phyloP scores from a whole-genome alignment of 2,329 filamentous ascomycete genomes.

The Exophiala mesophila region DNA sequence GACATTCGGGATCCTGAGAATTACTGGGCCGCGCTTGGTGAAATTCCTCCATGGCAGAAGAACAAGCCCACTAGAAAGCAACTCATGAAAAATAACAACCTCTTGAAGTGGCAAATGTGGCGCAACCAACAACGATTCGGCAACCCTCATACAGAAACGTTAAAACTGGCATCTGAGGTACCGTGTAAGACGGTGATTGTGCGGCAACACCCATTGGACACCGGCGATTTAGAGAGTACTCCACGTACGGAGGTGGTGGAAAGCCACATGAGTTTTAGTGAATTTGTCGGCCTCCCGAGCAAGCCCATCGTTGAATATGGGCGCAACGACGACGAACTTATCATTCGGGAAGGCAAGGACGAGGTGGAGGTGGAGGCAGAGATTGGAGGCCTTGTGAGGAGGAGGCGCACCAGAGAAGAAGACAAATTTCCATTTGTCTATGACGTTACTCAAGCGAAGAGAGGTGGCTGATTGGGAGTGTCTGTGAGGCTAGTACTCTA shows the following conservation, averaged over 20 bases:
- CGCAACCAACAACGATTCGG: constrained; percentile 11
- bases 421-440: constrained; percentile 20
- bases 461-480: background rate
- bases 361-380: background rate
- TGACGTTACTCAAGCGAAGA: background rate
- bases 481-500: background rate
- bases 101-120: constrained; percentile 14
- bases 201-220: constrained; percentile 2
- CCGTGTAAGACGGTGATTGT: constrained; percentile 11
- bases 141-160: constrained; percentile 19
- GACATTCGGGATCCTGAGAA: background rate
- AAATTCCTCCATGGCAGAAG: background rate
- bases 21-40: background rate
- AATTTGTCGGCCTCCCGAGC: constrained; percentile 20
- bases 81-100: constrained; percentile 7
- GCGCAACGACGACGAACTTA: constrained; percentile 14
- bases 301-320: constrained; percentile 12
- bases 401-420: constrained; percentile 12
- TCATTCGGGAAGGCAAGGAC: constrained; percentile 16
- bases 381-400: background rate
- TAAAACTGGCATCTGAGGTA: constrained; percentile 3
- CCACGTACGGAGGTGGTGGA: constrained; percentile 4
- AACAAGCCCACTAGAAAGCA: constrained; percentile 14
- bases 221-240: background rate
- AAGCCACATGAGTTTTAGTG: constrained; percentile 14